Conservation (phyloP, 108 stramenopile genomes). For the Skeletonema costatum region DNA sequence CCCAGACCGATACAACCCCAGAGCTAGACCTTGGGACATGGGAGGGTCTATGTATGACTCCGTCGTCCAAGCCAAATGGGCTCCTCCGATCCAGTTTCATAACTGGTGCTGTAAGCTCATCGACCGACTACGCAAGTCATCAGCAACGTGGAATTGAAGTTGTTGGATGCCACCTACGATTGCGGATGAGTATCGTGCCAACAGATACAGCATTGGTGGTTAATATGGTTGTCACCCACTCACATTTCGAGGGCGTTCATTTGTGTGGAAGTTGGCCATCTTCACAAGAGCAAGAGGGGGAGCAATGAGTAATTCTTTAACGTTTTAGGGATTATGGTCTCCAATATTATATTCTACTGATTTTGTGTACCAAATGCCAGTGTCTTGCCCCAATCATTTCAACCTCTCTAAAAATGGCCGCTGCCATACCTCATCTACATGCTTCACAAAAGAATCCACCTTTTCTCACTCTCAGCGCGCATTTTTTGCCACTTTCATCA, state of each 20-base stretch:
- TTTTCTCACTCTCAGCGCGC: too few species aligned
- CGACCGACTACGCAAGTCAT: slow-evolving; percentile 15
- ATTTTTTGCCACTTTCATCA: too few species aligned
- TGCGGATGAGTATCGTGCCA: background rate
- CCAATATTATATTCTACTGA: too few species aligned
- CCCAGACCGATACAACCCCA: slow-evolving; percentile 1
- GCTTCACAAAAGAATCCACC: too few species aligned
- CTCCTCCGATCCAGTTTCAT: slow-evolving; percentile 3
- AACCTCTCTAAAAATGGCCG: background rate
- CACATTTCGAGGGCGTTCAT: background rate
- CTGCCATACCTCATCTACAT: background rate
- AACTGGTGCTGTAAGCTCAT: slow-evolving; percentile 19
- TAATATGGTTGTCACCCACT: too few species aligned
- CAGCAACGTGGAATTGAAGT: slow-evolving; percentile 28
- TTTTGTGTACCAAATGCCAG: too few species aligned
- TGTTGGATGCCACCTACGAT: slow-evolving; percentile 13
- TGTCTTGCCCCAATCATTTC: too few species aligned
- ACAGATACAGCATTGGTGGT: too few species aligned
- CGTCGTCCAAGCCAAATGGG: background rate
- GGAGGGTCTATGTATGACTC: background rate
- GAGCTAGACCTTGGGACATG: background rate
- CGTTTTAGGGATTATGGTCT: too few species aligned
- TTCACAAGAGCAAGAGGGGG: too few species aligned
- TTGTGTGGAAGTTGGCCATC: too few species aligned
- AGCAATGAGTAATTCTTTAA: too few species aligned